Evolutionary conservation across 768 basidiomycete species (phyloP).

Genomic region (Boletellus sp.): DNA sequence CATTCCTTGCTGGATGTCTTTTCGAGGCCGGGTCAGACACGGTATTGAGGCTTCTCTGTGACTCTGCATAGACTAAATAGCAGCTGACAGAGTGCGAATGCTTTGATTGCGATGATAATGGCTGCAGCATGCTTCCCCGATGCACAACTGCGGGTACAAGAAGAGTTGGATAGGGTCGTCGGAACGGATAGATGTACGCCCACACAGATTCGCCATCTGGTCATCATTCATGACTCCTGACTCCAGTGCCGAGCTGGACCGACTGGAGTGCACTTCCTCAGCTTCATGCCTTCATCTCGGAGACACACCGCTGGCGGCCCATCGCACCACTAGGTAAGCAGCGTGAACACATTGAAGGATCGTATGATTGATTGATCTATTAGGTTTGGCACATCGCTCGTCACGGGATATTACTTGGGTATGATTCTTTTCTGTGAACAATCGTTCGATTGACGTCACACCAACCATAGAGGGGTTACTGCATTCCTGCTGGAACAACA

Average conservation of each 20-base stretch:
- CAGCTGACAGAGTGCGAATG: background rate
- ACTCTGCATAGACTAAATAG: background rate
- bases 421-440: background rate
- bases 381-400: constrained; percentile 54
- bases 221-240: background rate
- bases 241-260: constrained; percentile 34
- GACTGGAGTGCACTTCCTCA: constrained; percentile 34
- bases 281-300: constrained; percentile 36
- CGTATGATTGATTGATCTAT: background rate
- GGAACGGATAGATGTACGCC: constrained; percentile 35
- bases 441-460: constrained; percentile 27
- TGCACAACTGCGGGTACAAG: constrained; percentile 45
- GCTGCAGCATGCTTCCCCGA: constrained; percentile 54
- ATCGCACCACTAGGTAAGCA: constrained; percentile 24
- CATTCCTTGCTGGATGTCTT: constrained; percentile 57
- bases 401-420: constrained; percentile 66
- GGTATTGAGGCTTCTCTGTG: constrained; percentile 11
- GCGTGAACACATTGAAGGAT: too few relatives aligned
- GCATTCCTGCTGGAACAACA: constrained; percentile 23
- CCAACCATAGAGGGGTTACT: constrained; percentile 12
- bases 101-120: constrained; percentile 42
- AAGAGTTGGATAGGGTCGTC: constrained; percentile 50
- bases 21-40: constrained; percentile 64
- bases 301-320: constrained; percentile 38
- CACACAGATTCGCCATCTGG: background rate